Evolutionary conservation across 805 yeast genomes (phyloP), one percentile per base, ranked within the genome.

Genomic region (Kodamaea lidongshanica): DNA sequence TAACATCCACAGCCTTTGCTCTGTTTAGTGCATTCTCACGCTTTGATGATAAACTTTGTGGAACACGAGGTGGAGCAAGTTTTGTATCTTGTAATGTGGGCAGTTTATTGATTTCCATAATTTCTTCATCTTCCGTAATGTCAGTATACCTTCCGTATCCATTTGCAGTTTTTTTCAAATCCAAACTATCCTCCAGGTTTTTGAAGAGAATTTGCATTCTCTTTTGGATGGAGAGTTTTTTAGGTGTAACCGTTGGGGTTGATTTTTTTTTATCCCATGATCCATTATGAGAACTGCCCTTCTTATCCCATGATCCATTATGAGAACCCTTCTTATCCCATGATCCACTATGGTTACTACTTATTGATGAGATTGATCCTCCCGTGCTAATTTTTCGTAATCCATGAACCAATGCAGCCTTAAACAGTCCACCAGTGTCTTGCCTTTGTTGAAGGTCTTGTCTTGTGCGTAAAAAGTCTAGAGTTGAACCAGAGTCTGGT

Each of bases 111-210:
- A 58, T 58, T 4, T 58, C 57, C 6, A 48, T 50, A 11, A 58
- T 36, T 19, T 58, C 64, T 11, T 60, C 65, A 10, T 46, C 41
- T 16, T 45, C 52, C 19, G 40, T 39, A 8, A 27, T 18, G 28
- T 69, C 79, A 0, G 88, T 77, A 48, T 70, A 83, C 48, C 74
- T 74, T 6, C 95, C 95, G 52, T 87, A 86, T 0, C 95, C 95
- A 4, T 65, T 54, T 0, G 95, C 95, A 0, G 89, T 77, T 43
- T 72, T 78, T 11, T 57, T 49, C 0, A 70, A 58, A 3, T 71
- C 70, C n/a, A n/a, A n/a, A 8, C 72, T 70, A 4, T 70, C 48
- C 2, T 18, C 27, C 8, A 25, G 13, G 37, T 50, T 54, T 42
- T 64, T 60, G 33, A 76, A 50, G 22, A 73, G 56, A 41, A 63